These are phyloP conservation scores for Ceratocystis lukuohia DNA, from an alignment of 2,329 filamentous ascomycete genomes.

Conservation along the genomic window DNA sequence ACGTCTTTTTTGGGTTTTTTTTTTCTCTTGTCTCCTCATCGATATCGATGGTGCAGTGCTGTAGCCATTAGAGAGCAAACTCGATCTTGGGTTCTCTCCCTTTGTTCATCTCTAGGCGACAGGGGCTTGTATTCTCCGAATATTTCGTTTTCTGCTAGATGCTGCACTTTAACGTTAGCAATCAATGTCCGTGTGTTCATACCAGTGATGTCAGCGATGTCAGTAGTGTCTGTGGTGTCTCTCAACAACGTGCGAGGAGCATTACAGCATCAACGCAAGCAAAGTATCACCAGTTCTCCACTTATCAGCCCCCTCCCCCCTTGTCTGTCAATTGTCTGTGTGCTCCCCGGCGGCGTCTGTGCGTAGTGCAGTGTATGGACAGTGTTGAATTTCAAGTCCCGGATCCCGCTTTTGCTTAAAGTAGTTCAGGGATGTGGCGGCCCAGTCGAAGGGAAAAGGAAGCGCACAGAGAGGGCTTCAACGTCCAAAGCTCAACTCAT, in stretches of 20 bases:
- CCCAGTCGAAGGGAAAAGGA: conserved; percentile 6
- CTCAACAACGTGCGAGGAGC: not conserved
- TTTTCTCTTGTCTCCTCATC: not conserved
- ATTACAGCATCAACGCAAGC: not conserved
- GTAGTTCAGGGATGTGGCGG: not conserved
- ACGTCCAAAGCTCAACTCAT: not conserved
- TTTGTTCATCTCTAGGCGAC: not conserved
- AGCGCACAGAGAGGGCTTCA: not conserved
- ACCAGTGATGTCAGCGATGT: not conserved
- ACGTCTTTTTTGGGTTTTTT: not conserved
- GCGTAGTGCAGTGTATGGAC: not conserved
- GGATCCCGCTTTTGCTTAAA: conserved; percentile 5
- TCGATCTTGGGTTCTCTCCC: no score
- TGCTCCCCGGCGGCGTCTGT: not conserved
- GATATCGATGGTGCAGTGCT: not conserved
- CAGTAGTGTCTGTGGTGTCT: not conserved
- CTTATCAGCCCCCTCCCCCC: not conserved
- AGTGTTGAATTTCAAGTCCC: not conserved
- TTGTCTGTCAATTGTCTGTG: conserved; percentile 5
- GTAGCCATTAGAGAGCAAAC: not conserved
- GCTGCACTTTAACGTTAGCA: not conserved
- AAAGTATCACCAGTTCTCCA: conserved; percentile 2
- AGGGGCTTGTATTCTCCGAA: not conserved
- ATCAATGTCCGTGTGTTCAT: not conserved
- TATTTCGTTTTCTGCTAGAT: not conserved